A percentile compares a stretch with the other conserved stretches of the same genome.
These are phyloP conservation scores for Aspergillus ostianus DNA, from an alignment of 495 filamentous ascomycete species.

Conservation along the genomic window DNA sequence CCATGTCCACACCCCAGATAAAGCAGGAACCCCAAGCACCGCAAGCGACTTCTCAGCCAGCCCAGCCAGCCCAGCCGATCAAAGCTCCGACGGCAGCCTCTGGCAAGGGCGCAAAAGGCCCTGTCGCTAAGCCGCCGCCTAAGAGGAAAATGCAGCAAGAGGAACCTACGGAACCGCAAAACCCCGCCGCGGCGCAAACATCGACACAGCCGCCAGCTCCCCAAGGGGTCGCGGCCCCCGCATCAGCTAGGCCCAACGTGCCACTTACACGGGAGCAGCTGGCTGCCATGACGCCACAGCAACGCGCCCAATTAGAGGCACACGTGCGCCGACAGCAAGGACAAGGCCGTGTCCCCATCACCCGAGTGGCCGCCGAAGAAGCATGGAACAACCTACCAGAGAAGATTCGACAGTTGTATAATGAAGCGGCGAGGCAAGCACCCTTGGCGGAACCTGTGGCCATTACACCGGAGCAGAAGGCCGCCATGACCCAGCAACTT, in stretches of 20 bases:
- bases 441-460: slow-evolving; percentile 28
- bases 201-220: slow-evolving; percentile 24
- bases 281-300: slow-evolving; percentile 49
- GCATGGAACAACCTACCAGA: slow-evolving; percentile 40
- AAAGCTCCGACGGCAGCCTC: slow-evolving; percentile 25
- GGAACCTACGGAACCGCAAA: slow-evolving; percentile 57
- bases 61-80: slow-evolving; percentile 14
- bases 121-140: slow-evolving; percentile 33
- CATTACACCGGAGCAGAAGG: slow-evolving; percentile 44
- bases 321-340: background rate
- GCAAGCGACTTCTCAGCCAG: slow-evolving; percentile 18
- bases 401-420: slow-evolving; percentile 36
- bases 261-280: slow-evolving; percentile 51
- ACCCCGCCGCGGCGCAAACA: slow-evolving; percentile 36
- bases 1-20: slow-evolving; percentile 20
- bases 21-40: slow-evolving; percentile 26
- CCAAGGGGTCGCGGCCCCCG: slow-evolving; percentile 31
- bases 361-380: slow-evolving; percentile 35
- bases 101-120: slow-evolving; percentile 28
- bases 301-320: slow-evolving; percentile 23
- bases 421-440: slow-evolving; percentile 37
- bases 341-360: slow-evolving; percentile 25
- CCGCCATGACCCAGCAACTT: slow-evolving; percentile 48
- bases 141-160: slow-evolving; percentile 63
- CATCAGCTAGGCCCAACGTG: slow-evolving; percentile 33